Conservation (phyloP, 192 early-diverging fungal genomes). For the Lobulomyces angularis region DNA sequence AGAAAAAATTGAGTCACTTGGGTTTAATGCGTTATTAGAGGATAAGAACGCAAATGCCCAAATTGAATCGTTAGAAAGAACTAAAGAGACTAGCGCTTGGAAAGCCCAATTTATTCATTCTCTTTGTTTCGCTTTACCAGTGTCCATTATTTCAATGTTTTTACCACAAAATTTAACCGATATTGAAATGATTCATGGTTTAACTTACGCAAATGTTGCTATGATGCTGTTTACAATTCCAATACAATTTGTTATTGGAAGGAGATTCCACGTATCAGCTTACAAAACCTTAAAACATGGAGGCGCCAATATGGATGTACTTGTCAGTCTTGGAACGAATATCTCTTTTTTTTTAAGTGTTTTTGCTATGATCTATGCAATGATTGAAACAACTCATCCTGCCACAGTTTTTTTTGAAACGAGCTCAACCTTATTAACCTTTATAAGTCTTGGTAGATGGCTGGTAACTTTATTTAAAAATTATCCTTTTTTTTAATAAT, state of each 20-base stretch:
- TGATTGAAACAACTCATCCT: conserved; percentile 29
- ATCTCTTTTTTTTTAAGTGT: conserved; percentile 74
- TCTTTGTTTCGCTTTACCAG: conserved; percentile 65
- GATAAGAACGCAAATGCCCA: conserved; percentile 60
- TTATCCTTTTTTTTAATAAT: background rate
- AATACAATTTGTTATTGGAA: conserved; percentile 82
- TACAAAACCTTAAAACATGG: conserved; percentile 68
- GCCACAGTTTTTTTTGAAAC: conserved; percentile 93
- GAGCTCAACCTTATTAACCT: conserved; percentile 77
- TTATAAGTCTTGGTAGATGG: conserved; percentile 84
- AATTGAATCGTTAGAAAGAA: conserved; percentile 74
- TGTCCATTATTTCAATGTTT: conserved; percentile 68
- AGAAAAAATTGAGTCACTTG: conserved; percentile 63
- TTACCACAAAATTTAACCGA: conserved; percentile 33
- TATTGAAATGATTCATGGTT: conserved; percentile 42
- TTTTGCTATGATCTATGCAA: conserved; percentile 54
- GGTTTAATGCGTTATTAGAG: conserved; percentile 62
- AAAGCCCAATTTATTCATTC: conserved; percentile 48
- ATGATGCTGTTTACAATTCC: conserved; percentile 73
- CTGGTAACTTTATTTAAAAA: conserved; percentile 20
- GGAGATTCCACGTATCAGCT: conserved; percentile 63
- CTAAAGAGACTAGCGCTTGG: conserved; percentile 78
- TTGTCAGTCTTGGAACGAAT: conserved; percentile 76
- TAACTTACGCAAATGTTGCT: conserved; percentile 52
- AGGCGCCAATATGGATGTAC: conserved; percentile 91